Conservation (phyloP, 176 grass and related monocot species). For the Aegilops umbellulata region DNA sequence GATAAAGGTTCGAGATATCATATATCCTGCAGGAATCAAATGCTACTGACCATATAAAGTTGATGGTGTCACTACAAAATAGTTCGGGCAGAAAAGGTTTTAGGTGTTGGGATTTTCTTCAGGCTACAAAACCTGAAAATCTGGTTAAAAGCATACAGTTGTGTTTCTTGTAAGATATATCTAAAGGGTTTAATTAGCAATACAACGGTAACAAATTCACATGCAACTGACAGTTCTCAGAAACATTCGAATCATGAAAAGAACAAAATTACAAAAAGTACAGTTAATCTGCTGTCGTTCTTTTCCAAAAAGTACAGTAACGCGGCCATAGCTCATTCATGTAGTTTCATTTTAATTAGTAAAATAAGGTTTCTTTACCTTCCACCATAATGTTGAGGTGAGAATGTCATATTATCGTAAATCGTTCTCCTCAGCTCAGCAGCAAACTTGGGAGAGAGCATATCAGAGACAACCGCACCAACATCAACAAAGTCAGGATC, state of each 20-base stretch:
- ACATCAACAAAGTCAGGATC: slow-evolving; percentile 83
- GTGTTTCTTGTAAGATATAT: neutral
- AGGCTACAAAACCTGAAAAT: neutral
- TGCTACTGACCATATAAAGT: neutral
- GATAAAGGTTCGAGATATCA: neutral
- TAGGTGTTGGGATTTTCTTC: neutral
- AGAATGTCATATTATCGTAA: slow-evolving; percentile 76
- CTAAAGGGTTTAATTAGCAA: neutral
- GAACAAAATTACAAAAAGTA: neutral
- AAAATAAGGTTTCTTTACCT: slow-evolving; percentile 39
- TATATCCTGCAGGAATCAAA: neutral
- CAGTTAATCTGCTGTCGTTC: neutral
- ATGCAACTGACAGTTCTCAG: neutral
- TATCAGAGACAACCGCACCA: slow-evolving; percentile 58
- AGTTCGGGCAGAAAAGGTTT: neutral
- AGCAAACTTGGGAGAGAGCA: slow-evolving; percentile 81
- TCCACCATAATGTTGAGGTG: slow-evolving; percentile 68
- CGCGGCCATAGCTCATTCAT: no score
- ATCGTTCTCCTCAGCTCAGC: slow-evolving; percentile 88
- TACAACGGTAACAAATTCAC: neutral
- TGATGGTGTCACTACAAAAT: neutral
- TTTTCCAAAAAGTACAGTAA: neutral
- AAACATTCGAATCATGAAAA: neutral
- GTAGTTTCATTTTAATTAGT: neutral
- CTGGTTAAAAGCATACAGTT: neutral